phyloP scores from a whole-genome alignment of 352 stramenopile genomes.

The Globisporangium paroecandrum region DNA sequence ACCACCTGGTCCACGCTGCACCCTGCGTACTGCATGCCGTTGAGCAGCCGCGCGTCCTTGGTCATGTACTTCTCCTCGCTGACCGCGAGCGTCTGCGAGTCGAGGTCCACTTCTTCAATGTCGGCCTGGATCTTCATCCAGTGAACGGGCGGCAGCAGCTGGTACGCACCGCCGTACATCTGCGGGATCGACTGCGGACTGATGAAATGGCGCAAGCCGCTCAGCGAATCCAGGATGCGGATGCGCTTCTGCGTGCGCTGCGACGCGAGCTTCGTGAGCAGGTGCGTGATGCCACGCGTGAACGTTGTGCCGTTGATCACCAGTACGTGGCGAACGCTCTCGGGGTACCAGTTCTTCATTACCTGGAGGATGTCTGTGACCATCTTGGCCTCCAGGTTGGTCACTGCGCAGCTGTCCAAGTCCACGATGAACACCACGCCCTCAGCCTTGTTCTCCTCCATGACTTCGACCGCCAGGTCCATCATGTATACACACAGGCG shows the following conservation, averaged over 20 bases:
- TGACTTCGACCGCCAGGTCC: constrained; percentile 65
- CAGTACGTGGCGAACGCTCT: constrained; percentile 56
- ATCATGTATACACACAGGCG: constrained; percentile 74
- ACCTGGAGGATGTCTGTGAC: constrained; percentile 60
- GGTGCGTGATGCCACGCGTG: constrained; percentile 46
- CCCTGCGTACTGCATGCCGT: constrained; percentile 80
- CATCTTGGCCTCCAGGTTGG: constrained; percentile 57
- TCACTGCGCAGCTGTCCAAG: constrained; percentile 41
- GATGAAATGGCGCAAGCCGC: constrained; percentile 53
- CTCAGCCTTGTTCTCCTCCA: constrained; percentile 63
- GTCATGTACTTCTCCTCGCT: constrained; percentile 54
- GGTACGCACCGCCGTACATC: constrained; percentile 60
- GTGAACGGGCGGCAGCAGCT: constrained; percentile 39
- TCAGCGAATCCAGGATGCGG: constrained; percentile 36
- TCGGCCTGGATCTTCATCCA: constrained; percentile 75
- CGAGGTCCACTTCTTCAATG: constrained; percentile 65
- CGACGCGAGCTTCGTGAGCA: constrained; percentile 48
- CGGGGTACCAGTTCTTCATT: constrained; percentile 61
- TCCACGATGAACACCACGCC: constrained; percentile 72
- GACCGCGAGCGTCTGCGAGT: constrained; percentile 26
- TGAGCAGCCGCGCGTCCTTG: constrained; percentile 50
- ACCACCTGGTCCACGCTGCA: constrained; percentile 62
- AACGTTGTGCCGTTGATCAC: constrained; percentile 63
- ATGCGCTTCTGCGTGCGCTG: constrained; percentile 48
- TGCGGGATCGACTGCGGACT: constrained; percentile 43